phyloP scores from a whole-genome alignment of 1,284 basidiomycete genomes.

The Trichosporon asahii region DNA sequence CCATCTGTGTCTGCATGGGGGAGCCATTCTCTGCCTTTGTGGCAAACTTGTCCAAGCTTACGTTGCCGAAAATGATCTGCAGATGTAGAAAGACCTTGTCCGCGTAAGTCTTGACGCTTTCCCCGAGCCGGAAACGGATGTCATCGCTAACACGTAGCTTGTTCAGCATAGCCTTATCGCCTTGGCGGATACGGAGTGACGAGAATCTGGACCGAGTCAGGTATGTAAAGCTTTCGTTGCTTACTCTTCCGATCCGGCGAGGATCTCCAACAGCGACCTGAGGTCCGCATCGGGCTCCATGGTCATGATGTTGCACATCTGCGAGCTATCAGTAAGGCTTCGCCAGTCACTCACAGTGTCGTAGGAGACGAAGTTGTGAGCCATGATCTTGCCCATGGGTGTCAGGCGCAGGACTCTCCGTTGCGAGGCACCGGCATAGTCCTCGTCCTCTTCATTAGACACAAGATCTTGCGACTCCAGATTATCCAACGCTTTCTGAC shows the following conservation, averaged over 20 bases:
- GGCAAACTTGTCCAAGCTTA: conserved; percentile 33
- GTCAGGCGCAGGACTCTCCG: background rate
- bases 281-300: conserved; percentile 26
- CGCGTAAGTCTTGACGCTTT: conserved; percentile 34
- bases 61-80: conserved; percentile 42
- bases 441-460: background rate
- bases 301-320: conserved; percentile 34
- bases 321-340: background rate
- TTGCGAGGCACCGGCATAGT: conserved; percentile 4
- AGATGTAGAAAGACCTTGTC: conserved; percentile 50
- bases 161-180: conserved; percentile 44
- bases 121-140: conserved; percentile 34
- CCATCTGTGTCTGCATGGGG: conserved; percentile 29
- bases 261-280: conserved; percentile 31
- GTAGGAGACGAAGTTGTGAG: conserved; percentile 21
- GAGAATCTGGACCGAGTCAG: conserved; percentile 30
- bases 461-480: conserved; percentile 64
- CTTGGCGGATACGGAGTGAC: conserved; percentile 42
- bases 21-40: conserved; percentile 33
- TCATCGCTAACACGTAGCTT: conserved; percentile 32
- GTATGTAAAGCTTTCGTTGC: conserved; percentile 8
- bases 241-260: conserved; percentile 31
- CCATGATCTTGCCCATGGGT: conserved; percentile 41
- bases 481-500: conserved; percentile 58
- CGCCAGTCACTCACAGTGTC: conserved; percentile 27